A percentile compares a stretch with the other conserved stretches of the same genome.
These are phyloP conservation scores for Lactarius trivialis DNA, from an alignment of 768 basidiomycete species.

Conservation along the genomic window DNA sequence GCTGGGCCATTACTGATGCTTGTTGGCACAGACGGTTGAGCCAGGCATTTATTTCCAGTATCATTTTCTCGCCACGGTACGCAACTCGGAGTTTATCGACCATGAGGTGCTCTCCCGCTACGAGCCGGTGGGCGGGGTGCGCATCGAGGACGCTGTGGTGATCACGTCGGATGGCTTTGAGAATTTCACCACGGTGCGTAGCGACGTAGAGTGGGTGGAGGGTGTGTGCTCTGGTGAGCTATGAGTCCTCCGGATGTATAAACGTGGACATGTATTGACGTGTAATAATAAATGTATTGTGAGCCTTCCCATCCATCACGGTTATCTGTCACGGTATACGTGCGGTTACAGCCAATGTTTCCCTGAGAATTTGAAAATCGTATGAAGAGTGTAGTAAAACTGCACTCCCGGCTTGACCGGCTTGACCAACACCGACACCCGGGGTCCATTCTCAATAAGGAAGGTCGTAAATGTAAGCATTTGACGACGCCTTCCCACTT, in stretches of 20 bases:
- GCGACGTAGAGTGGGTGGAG: conserved; percentile 81
- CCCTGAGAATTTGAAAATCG: neutral
- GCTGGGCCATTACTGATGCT: conserved; percentile 4
- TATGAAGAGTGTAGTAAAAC: neutral
- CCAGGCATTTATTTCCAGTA: conserved; percentile 86
- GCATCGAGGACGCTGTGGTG: conserved; percentile 89
- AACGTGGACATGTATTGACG: too few relatives aligned
- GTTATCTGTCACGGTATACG: neutral
- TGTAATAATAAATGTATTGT: neutral
- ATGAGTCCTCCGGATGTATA: conserved; percentile 17
- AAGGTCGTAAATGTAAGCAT: too few relatives aligned
- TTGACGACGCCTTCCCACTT: too few relatives aligned
- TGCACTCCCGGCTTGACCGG: too few relatives aligned
- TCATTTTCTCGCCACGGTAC: conserved; percentile 60
- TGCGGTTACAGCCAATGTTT: neutral
- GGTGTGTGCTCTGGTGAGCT: conserved; percentile 64
- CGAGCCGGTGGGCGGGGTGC: conserved; percentile 79
- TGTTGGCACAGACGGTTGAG: conserved; percentile 64
- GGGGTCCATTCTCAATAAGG: too few relatives aligned
- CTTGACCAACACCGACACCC: too few relatives aligned
- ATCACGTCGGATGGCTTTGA: conserved; percentile 69
- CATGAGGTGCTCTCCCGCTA: conserved; percentile 63
- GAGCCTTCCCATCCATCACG: neutral
- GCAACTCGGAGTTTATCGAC: conserved; percentile 60
- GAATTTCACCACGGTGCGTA: conserved; percentile 80